phyloP scores from a whole-genome alignment of 2,329 filamentous ascomycete species.

The Aspergillus aculeatinus region DNA sequence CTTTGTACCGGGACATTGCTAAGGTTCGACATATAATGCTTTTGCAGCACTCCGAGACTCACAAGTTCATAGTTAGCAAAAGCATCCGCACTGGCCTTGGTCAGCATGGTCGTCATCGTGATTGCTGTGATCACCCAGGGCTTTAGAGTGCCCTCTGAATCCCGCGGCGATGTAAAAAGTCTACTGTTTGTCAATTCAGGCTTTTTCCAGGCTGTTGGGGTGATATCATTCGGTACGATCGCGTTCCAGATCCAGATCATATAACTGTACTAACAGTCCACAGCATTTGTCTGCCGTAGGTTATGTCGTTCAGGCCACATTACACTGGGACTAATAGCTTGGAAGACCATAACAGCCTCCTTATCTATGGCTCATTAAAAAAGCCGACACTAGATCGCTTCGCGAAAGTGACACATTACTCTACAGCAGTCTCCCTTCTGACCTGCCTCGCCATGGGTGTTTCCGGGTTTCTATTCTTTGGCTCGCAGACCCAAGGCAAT shows the following conservation, averaged over 20 bases:
- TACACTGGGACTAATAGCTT: conserved; percentile 20
- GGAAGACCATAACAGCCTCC: conserved; percentile 84
- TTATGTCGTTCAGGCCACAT: conserved; percentile 8
- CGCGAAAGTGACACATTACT: conserved; percentile 87
- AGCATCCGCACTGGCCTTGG: conserved; percentile 86
- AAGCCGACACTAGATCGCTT: conserved; percentile 97
- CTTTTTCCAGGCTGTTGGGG: conserved; percentile 92
- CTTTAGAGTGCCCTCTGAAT: conserved; percentile 67
- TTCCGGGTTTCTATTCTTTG: conserved; percentile 88
- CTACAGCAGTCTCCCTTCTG: conserved; percentile 83
- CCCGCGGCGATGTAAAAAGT: conserved; percentile 68
- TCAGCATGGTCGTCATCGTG: conserved; percentile 91
- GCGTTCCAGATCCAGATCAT: background rate
- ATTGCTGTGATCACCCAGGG: conserved; percentile 85
- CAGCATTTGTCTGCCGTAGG: conserved; percentile 67
- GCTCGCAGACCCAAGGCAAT: conserved; percentile 87
- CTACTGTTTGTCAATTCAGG: conserved; percentile 78
- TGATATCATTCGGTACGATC: conserved; percentile 86
- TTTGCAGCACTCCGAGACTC: conserved; percentile 21
- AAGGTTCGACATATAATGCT: conserved; percentile 61
- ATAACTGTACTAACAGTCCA: conserved; percentile 32
- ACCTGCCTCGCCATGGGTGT: conserved; percentile 88
- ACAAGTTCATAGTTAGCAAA: conserved; percentile 71
- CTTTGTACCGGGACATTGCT: conserved; percentile 92
- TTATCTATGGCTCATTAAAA: conserved; percentile 93